Evolutionary conservation across 2,329 filamentous ascomycete genomes (phyloP), one percentile per base, ranked within the genome.

Genomic region (Ophiostoma pallidulum): DNA sequence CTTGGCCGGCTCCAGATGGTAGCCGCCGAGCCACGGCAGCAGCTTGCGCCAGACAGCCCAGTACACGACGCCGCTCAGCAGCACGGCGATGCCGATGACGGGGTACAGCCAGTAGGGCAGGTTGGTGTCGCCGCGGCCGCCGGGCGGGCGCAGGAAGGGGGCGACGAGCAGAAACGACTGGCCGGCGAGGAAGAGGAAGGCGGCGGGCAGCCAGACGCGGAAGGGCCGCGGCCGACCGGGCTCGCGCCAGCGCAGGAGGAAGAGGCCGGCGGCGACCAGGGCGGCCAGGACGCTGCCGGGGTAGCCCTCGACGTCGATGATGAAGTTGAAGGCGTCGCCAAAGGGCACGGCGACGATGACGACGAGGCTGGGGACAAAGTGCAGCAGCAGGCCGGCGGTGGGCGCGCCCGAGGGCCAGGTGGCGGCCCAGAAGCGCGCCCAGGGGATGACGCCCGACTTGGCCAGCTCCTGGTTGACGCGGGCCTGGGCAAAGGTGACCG

Each of bases 391-490:
- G 1, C 72, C 64, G 7, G 77, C 67, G n/a, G 77, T 71, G 0
- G 82, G 82, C 0, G 82, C 73, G 48, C 80, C 78, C 52, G 80
- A 82, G 0, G 82, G 83, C 62, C 74, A 77, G 57, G 80, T 82
- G 60, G 73, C 76, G 12, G 79, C 78, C 70, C 76, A 83, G 56
- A 84, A 66, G 1, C 67, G 64, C 0, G 77, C 78, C 49, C 75
- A 80, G 1, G 80, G 80, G 1, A 84, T 62, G 19, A 84, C 71
- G 24, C 79, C 80, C 61, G 84, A 79, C 12, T 78, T 75, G 9
- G 77, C 80, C n/a, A 83, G 72, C 60, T 82, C 79, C 60, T 81
- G 80, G 0, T 80, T 79, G n/a, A 84, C 65, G 47, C 80, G 73
- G 4, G 78, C 77, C 60, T 84, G 78, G 0, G 80, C 79, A 63